These are phyloP conservation scores for Cytospora mali DNA, from an alignment of 2,329 filamentous ascomycete species.

Conservation along the genomic window DNA sequence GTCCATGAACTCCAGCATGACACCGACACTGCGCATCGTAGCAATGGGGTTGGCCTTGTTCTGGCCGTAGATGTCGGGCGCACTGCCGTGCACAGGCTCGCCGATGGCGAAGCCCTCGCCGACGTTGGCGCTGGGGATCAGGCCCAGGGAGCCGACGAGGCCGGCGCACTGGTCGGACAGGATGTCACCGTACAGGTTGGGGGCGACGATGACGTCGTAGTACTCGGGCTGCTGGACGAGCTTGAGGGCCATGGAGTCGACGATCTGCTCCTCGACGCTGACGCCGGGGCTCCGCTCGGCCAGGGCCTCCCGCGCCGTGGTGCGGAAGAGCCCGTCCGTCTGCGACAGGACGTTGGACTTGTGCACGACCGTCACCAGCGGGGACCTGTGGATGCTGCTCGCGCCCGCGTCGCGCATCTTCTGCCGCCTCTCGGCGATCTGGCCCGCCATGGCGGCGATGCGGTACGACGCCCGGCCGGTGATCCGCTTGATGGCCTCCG, in stretches of 20 bases:
- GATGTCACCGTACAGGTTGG: conserved; percentile 97
- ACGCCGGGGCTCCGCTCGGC: conserved; percentile 58
- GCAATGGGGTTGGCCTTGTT: conserved; percentile 96
- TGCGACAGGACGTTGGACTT: conserved; percentile 97
- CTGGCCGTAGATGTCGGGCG: conserved; percentile 92
- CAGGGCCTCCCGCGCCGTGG: conserved; percentile 74
- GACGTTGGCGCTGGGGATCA: conserved; percentile 94
- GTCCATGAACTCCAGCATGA: conserved; percentile 96
- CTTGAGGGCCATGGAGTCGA: conserved; percentile 99
- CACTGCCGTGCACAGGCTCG: conserved; percentile 95
- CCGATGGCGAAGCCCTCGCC: conserved; percentile 94
- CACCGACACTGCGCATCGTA: conserved; percentile 83
- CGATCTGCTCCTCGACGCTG: conserved; percentile 91
- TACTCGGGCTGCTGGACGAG: conserved; percentile 93
- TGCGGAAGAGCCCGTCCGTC: conserved; percentile 93
- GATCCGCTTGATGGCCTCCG: conserved; percentile 98
- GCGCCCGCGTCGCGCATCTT: conserved; percentile 68
- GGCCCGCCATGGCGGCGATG: conserved; percentile 91
- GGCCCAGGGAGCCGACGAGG: conserved; percentile 85
- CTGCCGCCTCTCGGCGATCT: conserved; percentile 87
- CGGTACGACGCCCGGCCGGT: conserved; percentile 80
- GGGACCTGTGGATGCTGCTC: conserved; percentile 64
- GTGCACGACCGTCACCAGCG: conserved; percentile 94
- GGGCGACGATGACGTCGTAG: conserved; percentile 98
- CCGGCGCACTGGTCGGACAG: conserved; percentile 94